These are phyloP conservation scores for Ceratobasidium sp. DNA, from an alignment of 1,284 basidiomycete species.

Conservation along the genomic window DNA sequence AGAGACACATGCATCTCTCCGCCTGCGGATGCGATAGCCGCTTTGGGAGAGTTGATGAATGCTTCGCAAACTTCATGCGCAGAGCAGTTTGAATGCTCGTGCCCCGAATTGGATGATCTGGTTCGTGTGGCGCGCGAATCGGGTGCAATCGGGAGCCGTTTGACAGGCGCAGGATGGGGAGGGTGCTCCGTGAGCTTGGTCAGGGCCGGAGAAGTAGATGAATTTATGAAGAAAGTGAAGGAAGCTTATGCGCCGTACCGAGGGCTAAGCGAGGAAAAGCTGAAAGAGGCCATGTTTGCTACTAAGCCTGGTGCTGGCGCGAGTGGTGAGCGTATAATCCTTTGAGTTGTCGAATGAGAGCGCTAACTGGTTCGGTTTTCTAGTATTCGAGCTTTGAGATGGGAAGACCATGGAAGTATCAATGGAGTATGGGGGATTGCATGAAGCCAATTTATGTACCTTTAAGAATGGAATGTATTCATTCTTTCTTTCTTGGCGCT, in stretches of 20 bases:
- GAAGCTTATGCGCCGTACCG: slow-evolving; percentile 67
- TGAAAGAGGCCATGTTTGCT: slow-evolving; percentile 79
- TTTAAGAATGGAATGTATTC: background rate
- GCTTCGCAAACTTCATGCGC: slow-evolving; percentile 75
- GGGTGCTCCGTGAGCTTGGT: slow-evolving; percentile 88
- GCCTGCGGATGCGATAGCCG: slow-evolving; percentile 43
- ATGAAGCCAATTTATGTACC: background rate
- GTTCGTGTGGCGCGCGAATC: slow-evolving; percentile 64
- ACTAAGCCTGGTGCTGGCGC: slow-evolving; percentile 85
- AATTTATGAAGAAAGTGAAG: slow-evolving; percentile 71
- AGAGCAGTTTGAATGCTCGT: slow-evolving; percentile 76
- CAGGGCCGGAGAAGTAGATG: slow-evolving; percentile 65
- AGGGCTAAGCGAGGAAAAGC: slow-evolving; percentile 62
- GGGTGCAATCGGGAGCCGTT: slow-evolving; percentile 77
- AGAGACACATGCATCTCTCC: slow-evolving; percentile 65
- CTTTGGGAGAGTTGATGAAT: slow-evolving; percentile 78
- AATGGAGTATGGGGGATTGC: background rate
- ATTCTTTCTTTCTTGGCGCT: no score
- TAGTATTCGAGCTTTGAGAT: slow-evolving; percentile 30
- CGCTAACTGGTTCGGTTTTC: background rate
- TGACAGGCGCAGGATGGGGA: slow-evolving; percentile 90
- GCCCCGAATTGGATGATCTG: slow-evolving; percentile 76
- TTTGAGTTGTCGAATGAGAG: background rate
- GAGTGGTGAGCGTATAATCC: slow-evolving; percentile 62
- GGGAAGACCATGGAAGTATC: background rate